Evolutionary conservation across 2,329 filamentous ascomycete genomes (phyloP), one percentile per base, ranked within the genome.

Genomic region (Penicillium sp.): DNA sequence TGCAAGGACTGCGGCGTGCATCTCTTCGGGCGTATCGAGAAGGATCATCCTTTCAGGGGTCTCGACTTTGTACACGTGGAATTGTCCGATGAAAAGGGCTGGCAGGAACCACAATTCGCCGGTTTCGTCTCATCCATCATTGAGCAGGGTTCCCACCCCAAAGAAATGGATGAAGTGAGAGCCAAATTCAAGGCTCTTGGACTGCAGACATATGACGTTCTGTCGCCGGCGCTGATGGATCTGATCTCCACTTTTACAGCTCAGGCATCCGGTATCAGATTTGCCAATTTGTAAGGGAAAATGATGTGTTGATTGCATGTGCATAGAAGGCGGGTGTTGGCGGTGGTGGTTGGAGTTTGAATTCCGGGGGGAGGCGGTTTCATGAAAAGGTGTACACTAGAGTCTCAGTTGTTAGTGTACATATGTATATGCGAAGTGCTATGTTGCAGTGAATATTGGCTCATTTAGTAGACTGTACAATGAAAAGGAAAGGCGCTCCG

Each of bases 61-160:
- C 76, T 88, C n/a, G 85, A 86, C 68, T 88, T 88, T 68, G 83
- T 88, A 12, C 86, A 88, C 69, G 77, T 76, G 1, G 86, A 89
- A 72, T 73, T 89, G 42, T 82, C 79, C 18, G 74, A 80, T 48
- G 70, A 80, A 52, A 77, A 81, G 67, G 85, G 85, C n/a, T 88
- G 86, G 85, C 85, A 88, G 72, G 86, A 87, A 73, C 85, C 85
- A 7, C 85, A 88, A 65, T 89, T 88, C 61, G 86, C 86, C 2
- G 86, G 80, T 0, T 89, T 88, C 57, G 85, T 88, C 38, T 84
- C 81, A 35, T 85, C 81, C 53, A 83, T 88, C 55, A 86, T 88
- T 56, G 86, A 88, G 79, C 84, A 87, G 66, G 86, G 86, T 1
- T 86, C 83, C 62, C 70, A 80, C 45, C 81, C 85, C 0, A 68